Base-by-base conservation (phyloP, 768 basidiomycete genomes). In the Hericium erinaceus region DNA sequence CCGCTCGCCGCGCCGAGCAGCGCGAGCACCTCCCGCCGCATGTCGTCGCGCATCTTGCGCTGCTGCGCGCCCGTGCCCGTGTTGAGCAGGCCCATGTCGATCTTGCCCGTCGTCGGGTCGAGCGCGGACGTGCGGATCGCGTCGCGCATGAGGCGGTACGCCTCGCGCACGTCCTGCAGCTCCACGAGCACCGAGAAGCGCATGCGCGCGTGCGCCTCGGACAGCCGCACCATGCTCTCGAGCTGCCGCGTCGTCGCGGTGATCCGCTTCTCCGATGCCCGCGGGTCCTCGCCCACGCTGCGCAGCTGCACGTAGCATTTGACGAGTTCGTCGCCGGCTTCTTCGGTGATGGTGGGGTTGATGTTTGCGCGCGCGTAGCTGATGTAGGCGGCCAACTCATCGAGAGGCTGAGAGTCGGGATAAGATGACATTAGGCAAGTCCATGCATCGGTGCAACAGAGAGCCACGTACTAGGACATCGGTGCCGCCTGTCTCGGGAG, bases 181-280 rank as follows among this genome's bases (percentile, higher is more conserved):
- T 95, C 91, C 40, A 99, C 95, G 54, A 80, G 80, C n/a, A 84
- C 77, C 18, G 87, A 88, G 70, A 97, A 88, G 0, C 94, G 82
- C 97, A 98, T 98, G 37, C 95, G 81, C 4, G 97, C 95, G 68
- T 99, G 97, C 0, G 89, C 97, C 72, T 99, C 97, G 0, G 89
- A 87, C 26, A 99, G 82, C 5, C 95, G 88, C 66, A 99, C 97
- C 84, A 99, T 91, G 64, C 87, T 89, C 72, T 99, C 97, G 15
- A 99, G 82, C 70, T 99, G 95, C 52, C 97, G 83, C 0, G 97
- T 98, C 37, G 97, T 98, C 0, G 97, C 97, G 0, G 97, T 99
- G 70, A 99, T 99, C 12, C 95, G 85, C 68, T 91, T 91, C 71
- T 98, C 95, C 59, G 81, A 82, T 1, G 83, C 81, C 16, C 92